phyloP scores from a whole-genome alignment of 345 rosid genomes.

The Citrus sp. region DNA sequence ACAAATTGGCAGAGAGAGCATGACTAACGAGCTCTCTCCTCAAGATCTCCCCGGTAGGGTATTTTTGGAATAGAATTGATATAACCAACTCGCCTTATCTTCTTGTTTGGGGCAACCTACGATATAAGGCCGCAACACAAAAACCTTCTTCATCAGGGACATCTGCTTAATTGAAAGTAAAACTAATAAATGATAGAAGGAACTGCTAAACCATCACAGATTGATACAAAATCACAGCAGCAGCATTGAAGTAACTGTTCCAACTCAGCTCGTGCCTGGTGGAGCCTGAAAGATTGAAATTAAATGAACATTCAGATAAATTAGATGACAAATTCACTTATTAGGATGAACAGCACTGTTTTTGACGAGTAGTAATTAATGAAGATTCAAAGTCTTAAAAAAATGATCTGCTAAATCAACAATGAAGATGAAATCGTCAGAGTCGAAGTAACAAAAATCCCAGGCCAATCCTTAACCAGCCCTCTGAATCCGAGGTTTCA shows the following conservation, averaged over 20 bases:
- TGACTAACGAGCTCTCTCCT: background rate
- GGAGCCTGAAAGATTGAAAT: slow-evolving; percentile 51
- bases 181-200: background rate
- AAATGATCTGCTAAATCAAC: too few relatives aligned
- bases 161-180: slow-evolving; percentile 7
- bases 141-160: slow-evolving; percentile 32
- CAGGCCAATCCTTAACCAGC: too few relatives aligned
- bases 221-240: slow-evolving; percentile 84
- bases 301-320: background rate
- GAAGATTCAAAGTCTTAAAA: too few relatives aligned
- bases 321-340: background rate
- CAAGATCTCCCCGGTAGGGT: too few relatives aligned
- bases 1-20: slow-evolving; percentile 30
- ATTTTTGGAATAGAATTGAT: too few relatives aligned
- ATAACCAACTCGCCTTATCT: too few relatives aligned
- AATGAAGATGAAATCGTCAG: too few relatives aligned
- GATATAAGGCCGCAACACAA: background rate
- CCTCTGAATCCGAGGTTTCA: too few relatives aligned
- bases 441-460: too few relatives aligned
- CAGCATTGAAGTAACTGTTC: slow-evolving; percentile 66
- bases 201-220: background rate
- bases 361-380: too few relatives aligned
- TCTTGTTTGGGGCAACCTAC: too few relatives aligned
- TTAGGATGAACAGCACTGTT: too few relatives aligned
- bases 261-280: slow-evolving; percentile 60